Evolutionary conservation across 345 rosid genomes (phyloP).

Genomic region (Aethionema arabicum): DNA sequence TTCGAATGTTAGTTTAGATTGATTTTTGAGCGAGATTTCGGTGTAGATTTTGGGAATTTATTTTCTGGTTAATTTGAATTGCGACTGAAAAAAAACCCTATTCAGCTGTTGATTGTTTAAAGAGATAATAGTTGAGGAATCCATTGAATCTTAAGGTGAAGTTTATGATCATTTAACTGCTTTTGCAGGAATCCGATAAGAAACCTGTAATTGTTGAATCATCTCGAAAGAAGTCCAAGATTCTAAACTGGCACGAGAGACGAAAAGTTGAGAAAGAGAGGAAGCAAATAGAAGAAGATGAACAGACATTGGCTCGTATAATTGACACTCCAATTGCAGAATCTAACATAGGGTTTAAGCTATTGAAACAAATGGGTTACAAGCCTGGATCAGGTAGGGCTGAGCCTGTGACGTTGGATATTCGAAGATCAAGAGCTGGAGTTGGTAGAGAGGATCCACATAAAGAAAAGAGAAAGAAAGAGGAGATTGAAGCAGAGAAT

Average conservation of each 20-base stretch:
- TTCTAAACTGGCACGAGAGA: conserved; percentile 65
- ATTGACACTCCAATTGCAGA: conserved; percentile 72
- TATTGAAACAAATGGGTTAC: conserved; percentile 93
- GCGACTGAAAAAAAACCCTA: neutral
- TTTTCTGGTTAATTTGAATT: no score
- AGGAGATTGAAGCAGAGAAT: conserved; percentile 58
- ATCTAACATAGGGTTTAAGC: conserved; percentile 82
- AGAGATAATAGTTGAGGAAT: neutral
- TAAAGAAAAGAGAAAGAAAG: conserved; percentile 78
- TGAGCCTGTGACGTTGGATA: conserved; percentile 77
- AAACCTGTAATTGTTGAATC: conserved; percentile 40
- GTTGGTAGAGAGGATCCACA: conserved; percentile 81
- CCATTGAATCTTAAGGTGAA: neutral
- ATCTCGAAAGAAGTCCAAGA: conserved; percentile 64
- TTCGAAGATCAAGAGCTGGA: conserved; percentile 83
- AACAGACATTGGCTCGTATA: conserved; percentile 60
- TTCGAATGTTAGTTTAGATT: no score
- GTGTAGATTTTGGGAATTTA: no score
- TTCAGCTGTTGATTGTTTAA: neutral
- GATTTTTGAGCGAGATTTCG: no score
- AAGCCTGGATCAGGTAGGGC: conserved; percentile 78
- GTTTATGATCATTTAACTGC: conserved; percentile 11
- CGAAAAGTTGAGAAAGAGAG: conserved; percentile 71
- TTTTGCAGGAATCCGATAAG: conserved; percentile 42
- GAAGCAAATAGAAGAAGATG: conserved; percentile 76